Evolutionary conservation across 192 early-diverging fungal genomes (phyloP), one percentile per base, ranked within the genome.

Genomic region (Coemansia sp.): DNA sequence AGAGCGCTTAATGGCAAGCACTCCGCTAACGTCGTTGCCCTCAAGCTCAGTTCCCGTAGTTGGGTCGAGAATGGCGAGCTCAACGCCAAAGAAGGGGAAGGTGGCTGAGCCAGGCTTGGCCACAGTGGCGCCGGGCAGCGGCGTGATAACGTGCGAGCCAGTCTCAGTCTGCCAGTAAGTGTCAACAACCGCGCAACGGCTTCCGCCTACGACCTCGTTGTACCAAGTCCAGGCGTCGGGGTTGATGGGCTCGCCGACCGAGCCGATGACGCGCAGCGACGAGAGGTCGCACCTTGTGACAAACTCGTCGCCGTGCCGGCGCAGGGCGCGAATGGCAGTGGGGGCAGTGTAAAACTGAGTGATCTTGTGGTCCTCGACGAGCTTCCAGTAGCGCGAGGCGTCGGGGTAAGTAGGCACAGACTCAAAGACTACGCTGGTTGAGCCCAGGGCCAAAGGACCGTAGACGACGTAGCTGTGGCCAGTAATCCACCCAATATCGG

Each of bases 201-300:
- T 87, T 64, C 91, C 88, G 34, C 95, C 96, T 36, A 98, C 94
- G 27, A 94, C 89, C 63, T 94, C 88, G 87, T 95, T 87, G 86
- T 98, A 98, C 97, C 97, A 98, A 71, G 89, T 85, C 97, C 97
- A 98, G 20, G 97, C 96, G 72, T 97, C 95, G 46, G 96, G 94
- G 79, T 97, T 96, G 84, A 98, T 98, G 60, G 97, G 97, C 82
- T 98, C 97, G 63, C 97, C 97, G 13, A 98, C 97, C 18, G 94
- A 93, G 49, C 96, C 97, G 34, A 98, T 90, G 38, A 97, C 91
- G 68, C 95, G 90, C 63, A 98, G 89, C 18, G 90, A 88, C 34
- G 89, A 90, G 61, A 98, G 86, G 54, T 94, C 91, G 85, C 93
- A 91, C 38, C 87, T 86, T 60, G 88, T 87, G 33, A 98, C 89